Evolutionary conservation across 345 rosid species (phyloP).

Genomic region (Arabidopsis arenosa): DNA sequence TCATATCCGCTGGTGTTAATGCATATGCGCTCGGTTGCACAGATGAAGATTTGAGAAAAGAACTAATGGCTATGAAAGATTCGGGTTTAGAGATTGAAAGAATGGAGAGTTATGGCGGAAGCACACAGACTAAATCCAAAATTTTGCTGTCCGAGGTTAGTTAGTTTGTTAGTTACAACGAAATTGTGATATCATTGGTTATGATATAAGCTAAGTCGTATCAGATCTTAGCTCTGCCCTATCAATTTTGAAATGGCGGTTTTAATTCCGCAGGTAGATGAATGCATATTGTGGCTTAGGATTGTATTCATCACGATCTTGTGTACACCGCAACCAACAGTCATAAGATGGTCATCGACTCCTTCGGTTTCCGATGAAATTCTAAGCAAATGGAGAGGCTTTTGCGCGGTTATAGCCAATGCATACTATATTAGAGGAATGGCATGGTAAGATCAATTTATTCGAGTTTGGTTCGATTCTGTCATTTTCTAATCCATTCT

Average conservation of each 20-base stretch:
- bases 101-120: constrained; percentile 64
- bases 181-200: neutral
- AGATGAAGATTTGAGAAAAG: constrained; percentile 73
- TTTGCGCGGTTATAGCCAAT: constrained; percentile 90
- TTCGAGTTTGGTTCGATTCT: neutral
- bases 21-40: constrained; percentile 92
- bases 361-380: constrained; percentile 70
- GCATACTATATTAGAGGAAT: constrained; percentile 81
- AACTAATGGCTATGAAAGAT: constrained; percentile 72
- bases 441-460: constrained; percentile 77
- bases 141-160: constrained; percentile 69
- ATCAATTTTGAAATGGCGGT: neutral
- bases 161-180: neutral
- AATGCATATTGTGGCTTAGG: constrained; percentile 91
- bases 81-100: constrained; percentile 67
- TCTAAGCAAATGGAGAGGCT: constrained; percentile 79
- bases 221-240: neutral
- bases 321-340: constrained; percentile 94
- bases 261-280: constrained; percentile 61
- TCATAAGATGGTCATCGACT: constrained; percentile 83
- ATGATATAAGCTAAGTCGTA: neutral
- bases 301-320: constrained; percentile 87
- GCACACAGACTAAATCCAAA: constrained; percentile 69
- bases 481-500: neutral
- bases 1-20: constrained; percentile 84